phyloP scores from a whole-genome alignment of 352 stramenopile species.

The Blastocystis sp. region DNA sequence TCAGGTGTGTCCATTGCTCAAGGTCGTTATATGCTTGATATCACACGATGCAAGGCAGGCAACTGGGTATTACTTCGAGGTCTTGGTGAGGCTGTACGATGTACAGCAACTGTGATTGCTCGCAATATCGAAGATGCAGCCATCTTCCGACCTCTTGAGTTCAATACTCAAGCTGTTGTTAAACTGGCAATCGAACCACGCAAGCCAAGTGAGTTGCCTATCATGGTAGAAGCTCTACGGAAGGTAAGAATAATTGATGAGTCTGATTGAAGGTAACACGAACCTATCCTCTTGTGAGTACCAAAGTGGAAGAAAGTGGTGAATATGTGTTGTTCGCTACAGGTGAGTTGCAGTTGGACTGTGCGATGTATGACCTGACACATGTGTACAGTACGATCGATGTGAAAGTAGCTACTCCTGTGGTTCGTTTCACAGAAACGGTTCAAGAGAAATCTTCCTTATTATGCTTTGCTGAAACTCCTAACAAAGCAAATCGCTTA shows the following conservation, averaged over 20 bases:
- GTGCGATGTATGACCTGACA: slow-evolving; percentile 94
- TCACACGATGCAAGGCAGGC: slow-evolving; percentile 86
- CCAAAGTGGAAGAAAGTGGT: slow-evolving; percentile 93
- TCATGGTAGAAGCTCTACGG: slow-evolving; percentile 94
- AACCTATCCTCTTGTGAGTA: slow-evolving; percentile 89
- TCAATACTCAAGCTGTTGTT: slow-evolving; percentile 82
- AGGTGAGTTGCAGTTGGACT: slow-evolving; percentile 93
- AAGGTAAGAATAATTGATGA: slow-evolving; percentile 77
- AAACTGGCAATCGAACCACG: slow-evolving; percentile 96
- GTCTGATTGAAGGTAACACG: not conserved
- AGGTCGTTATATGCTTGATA: slow-evolving; percentile 82
- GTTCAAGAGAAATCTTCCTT: slow-evolving; percentile 92
- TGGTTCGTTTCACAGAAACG: slow-evolving; percentile 94
- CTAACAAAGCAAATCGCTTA: slow-evolving; percentile 96
- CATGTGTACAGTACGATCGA: slow-evolving; percentile 91
- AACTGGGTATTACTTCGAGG: slow-evolving; percentile 95
- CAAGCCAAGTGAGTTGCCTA: slow-evolving; percentile 93
- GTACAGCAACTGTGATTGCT: slow-evolving; percentile 90
- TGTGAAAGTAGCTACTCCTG: slow-evolving; percentile 95
- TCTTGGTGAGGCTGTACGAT: slow-evolving; percentile 87
- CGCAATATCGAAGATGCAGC: slow-evolving; percentile 71
- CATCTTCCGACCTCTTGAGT: slow-evolving; percentile 85
- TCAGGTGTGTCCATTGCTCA: slow-evolving; percentile 82
- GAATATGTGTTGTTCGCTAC: slow-evolving; percentile 96
- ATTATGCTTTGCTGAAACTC: slow-evolving; percentile 87